A percentile compares a stretch with the other conserved stretches of the same genome.
Conservation (phyloP, 805 yeast species). For the Myxozyma mucilagina region DNA sequence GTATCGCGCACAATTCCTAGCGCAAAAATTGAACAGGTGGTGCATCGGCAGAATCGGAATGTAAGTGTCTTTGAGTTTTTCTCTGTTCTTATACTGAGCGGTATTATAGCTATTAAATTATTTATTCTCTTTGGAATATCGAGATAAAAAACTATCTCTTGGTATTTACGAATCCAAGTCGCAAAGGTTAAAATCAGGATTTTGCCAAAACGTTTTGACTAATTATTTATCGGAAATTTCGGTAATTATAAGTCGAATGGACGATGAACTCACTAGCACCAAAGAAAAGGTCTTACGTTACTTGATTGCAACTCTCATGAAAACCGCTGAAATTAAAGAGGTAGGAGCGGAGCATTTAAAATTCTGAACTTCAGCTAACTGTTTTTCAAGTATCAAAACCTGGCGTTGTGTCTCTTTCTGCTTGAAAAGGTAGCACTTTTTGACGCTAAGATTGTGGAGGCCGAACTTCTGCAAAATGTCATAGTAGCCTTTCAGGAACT, state of each 20-base stretch:
- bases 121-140: not conserved
- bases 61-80: no score
- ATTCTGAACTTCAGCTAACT: no score
- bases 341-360: no score
- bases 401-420: not conserved
- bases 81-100: not conserved
- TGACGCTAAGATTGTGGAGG: not conserved
- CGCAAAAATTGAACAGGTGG: no score
- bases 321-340: no score
- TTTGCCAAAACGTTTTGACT: not conserved
- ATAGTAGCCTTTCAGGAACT: conserved; percentile 14
- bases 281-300: no score
- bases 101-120: not conserved
- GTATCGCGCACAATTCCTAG: no score
- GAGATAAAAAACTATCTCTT: not conserved
- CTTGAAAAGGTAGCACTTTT: not conserved
- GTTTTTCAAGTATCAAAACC: not conserved
- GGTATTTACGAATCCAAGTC: not conserved
- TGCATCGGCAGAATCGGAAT: not conserved
- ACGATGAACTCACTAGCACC: no score
- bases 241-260: no score
- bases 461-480: conserved; percentile 6
- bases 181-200: not conserved
- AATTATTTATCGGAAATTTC: no score
- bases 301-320: no score